Conservation (phyloP, 2,329 filamentous ascomycete species). For the Nigrospora sphaerica region DNA sequence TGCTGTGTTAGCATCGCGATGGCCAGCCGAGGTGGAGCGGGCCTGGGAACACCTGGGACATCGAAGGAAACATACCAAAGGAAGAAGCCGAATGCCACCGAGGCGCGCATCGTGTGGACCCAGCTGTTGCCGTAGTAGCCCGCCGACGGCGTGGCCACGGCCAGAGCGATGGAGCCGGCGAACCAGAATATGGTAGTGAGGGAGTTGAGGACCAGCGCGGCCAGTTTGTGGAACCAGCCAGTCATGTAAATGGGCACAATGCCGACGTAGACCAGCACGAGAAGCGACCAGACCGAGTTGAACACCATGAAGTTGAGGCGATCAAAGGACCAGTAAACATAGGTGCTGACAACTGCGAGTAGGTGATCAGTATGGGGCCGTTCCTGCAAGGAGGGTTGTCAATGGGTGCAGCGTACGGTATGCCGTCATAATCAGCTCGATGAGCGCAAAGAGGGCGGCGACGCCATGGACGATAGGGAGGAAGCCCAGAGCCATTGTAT, state of each 20-base stretch:
- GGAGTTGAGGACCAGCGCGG: constrained; percentile 59
- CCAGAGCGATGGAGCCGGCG: constrained; percentile 72
- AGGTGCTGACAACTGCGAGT: constrained; percentile 17
- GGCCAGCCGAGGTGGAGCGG: too few relatives aligned
- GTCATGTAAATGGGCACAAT: constrained; percentile 58
- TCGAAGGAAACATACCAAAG: constrained; percentile 35
- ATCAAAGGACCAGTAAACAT: constrained; percentile 35
- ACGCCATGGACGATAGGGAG: constrained; percentile 58
- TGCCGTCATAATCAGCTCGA: constrained; percentile 67
- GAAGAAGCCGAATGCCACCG: constrained; percentile 60
- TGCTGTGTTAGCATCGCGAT: not conserved
- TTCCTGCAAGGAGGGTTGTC: constrained; percentile 1
- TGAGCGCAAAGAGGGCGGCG: constrained; percentile 62
- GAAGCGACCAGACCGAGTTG: constrained; percentile 66
- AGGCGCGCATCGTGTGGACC: constrained; percentile 13
- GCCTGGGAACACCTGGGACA: too few relatives aligned
- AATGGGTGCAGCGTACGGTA: constrained; percentile 50
- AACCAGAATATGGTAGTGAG: constrained; percentile 88
- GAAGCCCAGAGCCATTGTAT: constrained; percentile 44
- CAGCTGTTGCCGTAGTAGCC: constrained; percentile 25
- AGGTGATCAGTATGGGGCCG: constrained; percentile 1
- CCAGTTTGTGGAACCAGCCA: constrained; percentile 54
- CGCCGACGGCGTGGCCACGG: constrained; percentile 46
- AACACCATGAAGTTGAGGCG: constrained; percentile 75
- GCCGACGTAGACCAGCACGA: constrained; percentile 64